Evolutionary conservation across 805 yeast species (phyloP).

Genomic region (Suhomyces emberorum): DNA sequence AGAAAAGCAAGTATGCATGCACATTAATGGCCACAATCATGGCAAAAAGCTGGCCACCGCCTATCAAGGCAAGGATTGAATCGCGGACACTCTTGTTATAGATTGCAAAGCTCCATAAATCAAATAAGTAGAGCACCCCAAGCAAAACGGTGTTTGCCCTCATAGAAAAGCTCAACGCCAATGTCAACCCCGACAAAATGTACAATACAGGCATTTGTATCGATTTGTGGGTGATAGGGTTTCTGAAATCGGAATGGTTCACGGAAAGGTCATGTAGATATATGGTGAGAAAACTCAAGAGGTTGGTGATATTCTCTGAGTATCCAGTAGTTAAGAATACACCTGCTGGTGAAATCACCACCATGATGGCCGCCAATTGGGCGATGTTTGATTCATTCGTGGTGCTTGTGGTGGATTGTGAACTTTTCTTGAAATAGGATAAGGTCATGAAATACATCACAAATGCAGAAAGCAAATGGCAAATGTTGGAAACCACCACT

Average conservation of each 20-base stretch:
- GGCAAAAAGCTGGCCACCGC: slow-evolving; percentile 55
- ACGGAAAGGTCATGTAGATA: slow-evolving; percentile 42
- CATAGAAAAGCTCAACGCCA: slow-evolving; percentile 57
- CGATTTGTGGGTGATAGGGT: slow-evolving; percentile 16
- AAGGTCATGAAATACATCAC: slow-evolving; percentile 50
- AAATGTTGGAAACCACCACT: slow-evolving; percentile 46
- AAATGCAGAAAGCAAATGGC: slow-evolving; percentile 50
- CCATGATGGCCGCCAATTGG: slow-evolving; percentile 41
- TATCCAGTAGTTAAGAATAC: slow-evolving; percentile 72
- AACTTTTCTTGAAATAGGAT: slow-evolving; percentile 12
- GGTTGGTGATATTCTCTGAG: slow-evolving; percentile 70
- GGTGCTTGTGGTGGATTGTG: background rate
- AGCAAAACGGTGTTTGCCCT: slow-evolving; percentile 75
- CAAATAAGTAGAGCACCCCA: slow-evolving; percentile 65
- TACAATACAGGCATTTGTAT: slow-evolving; percentile 23
- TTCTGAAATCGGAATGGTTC: slow-evolving; percentile 16
- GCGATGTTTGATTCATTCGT: slow-evolving; percentile 7
- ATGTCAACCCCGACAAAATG: slow-evolving; percentile 49
- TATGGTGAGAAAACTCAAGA: slow-evolving; percentile 57
- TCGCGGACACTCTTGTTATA: slow-evolving; percentile 15
- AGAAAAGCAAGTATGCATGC: slow-evolving; percentile 54
- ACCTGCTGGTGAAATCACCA: slow-evolving; percentile 73
- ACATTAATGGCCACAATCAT: slow-evolving; percentile 47
- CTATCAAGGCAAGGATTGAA: slow-evolving; percentile 33
- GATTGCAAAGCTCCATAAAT: slow-evolving; percentile 34